Percentiles rank a stretch among this genome's conserved stretches.
Evolutionary conservation across 2,329 filamentous ascomycete genomes (phyloP).

Genomic region (Fusarium concolor): DNA sequence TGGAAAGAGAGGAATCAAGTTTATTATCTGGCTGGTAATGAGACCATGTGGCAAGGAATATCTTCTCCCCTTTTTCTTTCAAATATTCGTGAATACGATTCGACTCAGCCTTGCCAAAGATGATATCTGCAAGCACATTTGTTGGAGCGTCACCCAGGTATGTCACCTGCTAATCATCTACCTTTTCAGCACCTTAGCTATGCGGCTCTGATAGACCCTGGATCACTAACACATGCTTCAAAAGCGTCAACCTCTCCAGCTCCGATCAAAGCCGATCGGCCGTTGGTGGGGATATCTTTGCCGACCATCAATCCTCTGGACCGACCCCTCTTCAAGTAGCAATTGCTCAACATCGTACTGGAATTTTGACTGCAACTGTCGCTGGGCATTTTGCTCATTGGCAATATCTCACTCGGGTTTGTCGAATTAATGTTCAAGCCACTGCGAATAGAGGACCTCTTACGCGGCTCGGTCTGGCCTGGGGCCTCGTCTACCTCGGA

Average conservation of each 20-base stretch:
- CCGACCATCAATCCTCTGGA: conserved; percentile 43
- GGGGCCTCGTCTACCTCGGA: conserved; percentile 42
- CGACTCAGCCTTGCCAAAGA: conserved; percentile 3
- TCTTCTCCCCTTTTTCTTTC: conserved; percentile 1
- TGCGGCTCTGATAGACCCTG: conserved; percentile 10
- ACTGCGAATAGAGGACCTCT: conserved; percentile 35
- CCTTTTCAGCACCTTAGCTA: neutral
- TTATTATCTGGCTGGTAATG: conserved; percentile 12
- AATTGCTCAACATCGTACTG: conserved; percentile 40
- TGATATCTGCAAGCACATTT: conserved; percentile 24
- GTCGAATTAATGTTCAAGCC: conserved; percentile 36
- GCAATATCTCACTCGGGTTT: conserved; percentile 41
- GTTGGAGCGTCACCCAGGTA: conserved; percentile 29
- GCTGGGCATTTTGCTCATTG: conserved; percentile 44
- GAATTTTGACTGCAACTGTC: conserved; percentile 41
- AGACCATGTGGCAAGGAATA: conserved; percentile 15
- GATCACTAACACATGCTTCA: conserved; percentile 34
- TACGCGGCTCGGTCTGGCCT: conserved; percentile 40
- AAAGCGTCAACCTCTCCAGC: conserved; percentile 36
- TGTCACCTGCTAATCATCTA: conserved; percentile 18
- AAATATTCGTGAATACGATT: neutral
- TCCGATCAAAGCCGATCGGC: conserved; percentile 44
- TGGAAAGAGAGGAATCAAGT: conserved; percentile 9
- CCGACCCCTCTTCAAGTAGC: conserved; percentile 46
- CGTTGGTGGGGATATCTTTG: conserved; percentile 40